These are phyloP conservation scores for Ustilago sp. DNA, from an alignment of 1,284 basidiomycete species.

Conservation along the genomic window DNA sequence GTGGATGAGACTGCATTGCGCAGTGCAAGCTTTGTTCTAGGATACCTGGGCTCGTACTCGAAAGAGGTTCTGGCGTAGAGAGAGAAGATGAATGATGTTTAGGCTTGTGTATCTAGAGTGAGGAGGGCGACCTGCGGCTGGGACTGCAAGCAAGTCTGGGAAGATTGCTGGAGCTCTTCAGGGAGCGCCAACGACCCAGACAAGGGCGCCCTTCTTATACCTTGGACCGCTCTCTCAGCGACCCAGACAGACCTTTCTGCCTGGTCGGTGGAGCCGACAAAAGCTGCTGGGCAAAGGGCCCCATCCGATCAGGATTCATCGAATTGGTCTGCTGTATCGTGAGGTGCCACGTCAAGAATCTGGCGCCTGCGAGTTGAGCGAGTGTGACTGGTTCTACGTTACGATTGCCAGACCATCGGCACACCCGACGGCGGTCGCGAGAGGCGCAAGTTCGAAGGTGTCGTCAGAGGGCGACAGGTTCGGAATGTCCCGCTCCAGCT, in stretches of 20 bases:
- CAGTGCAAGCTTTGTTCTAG: background rate
- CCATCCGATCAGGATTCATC: too few species aligned
- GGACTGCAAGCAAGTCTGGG: background rate
- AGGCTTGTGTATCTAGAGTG: background rate
- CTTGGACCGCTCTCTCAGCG: background rate
- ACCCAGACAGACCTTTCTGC: background rate
- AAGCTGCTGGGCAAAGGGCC: background rate
- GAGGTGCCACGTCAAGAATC: background rate
- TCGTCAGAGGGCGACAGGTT: background rate
- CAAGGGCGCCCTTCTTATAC: conserved; percentile 1
- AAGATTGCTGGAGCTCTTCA: background rate
- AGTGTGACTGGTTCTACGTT: background rate
- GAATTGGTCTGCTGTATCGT: background rate
- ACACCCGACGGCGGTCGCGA: conserved; percentile 6
- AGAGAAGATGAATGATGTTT: background rate
- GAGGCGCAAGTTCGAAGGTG: background rate
- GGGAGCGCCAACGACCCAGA: background rate
- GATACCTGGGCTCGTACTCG: background rate
- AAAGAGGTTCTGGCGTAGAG: background rate
- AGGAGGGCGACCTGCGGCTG: background rate
- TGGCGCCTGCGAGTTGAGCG: background rate
- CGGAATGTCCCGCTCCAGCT: background rate
- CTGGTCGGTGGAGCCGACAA: background rate
- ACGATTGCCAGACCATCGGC: conserved; percentile 3
- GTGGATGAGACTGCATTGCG: background rate